Conservation (phyloP, 2,329 filamentous ascomycete species). For the Cercospora zeina region DNA sequence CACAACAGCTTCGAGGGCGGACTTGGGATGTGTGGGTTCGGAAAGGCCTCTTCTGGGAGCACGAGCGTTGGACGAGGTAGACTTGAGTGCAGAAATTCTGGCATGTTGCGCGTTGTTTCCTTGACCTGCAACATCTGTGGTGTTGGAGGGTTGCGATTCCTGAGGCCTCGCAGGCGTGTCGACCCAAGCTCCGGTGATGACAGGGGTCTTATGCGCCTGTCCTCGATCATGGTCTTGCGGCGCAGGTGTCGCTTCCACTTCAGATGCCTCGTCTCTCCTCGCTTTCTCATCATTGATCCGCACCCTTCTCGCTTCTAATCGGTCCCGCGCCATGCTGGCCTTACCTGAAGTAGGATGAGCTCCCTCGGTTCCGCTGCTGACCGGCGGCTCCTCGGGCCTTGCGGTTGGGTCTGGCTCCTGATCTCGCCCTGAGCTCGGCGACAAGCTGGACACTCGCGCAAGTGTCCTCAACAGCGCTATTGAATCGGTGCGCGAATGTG, state of each 20-base stretch:
- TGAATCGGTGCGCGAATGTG: slow-evolving; percentile 46
- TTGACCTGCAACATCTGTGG: background rate
- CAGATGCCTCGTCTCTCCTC: slow-evolving; percentile 15
- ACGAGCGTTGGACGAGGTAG: slow-evolving; percentile 4
- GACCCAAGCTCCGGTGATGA: slow-evolving; percentile 13
- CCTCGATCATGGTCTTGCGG: slow-evolving; percentile 1
- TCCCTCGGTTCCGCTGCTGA: slow-evolving; percentile 1
- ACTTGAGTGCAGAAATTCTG: slow-evolving; percentile 4
- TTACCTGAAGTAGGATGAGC: background rate
- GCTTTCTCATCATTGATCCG: slow-evolving; percentile 19
- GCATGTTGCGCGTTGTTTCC: background rate
- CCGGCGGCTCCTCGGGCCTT: background rate
- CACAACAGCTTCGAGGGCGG: slow-evolving; percentile 46
- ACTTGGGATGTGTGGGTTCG: slow-evolving; percentile 33
- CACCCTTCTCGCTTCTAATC: slow-evolving; percentile 16
- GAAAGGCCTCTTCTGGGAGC: slow-evolving; percentile 17
- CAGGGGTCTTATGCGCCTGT: slow-evolving; percentile 7
- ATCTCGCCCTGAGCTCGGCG: slow-evolving; percentile 46
- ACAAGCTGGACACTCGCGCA: slow-evolving; percentile 49
- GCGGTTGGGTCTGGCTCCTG: slow-evolving; percentile 10
- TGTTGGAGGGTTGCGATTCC: background rate
- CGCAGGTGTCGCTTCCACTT: slow-evolving; percentile 11
- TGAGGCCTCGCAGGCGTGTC: slow-evolving; percentile 12
- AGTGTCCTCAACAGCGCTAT: slow-evolving; percentile 50
- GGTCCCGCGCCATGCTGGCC: slow-evolving; percentile 7